A percentile compares a stretch with the other conserved stretches of the same genome.
Conservation (phyloP, 306 rosid genomes). For the Rosa rugosa region DNA sequence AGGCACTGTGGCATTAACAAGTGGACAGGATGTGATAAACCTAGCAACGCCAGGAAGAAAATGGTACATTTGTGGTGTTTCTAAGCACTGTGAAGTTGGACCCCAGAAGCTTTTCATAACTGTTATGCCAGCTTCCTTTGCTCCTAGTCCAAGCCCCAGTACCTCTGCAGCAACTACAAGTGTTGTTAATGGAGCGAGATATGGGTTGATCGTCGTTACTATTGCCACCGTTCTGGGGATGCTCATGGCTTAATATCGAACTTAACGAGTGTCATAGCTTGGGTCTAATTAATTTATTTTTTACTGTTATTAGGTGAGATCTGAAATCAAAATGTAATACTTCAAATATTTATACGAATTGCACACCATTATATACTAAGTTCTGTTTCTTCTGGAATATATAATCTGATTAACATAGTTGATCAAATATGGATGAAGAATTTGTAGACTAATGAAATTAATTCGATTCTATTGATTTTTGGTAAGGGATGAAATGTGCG, state of each 20-base stretch:
- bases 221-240: not conserved
- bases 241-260: not conserved
- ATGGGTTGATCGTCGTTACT: not conserved
- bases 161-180: conserved; percentile 6
- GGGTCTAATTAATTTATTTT: not conserved
- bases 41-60: conserved; percentile 32
- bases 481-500: too few species aligned
- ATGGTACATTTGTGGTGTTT: conserved; percentile 42
- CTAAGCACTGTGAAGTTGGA: conserved; percentile 29
- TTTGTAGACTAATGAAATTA: too few species aligned
- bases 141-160: conserved; percentile 1
- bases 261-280: not conserved
- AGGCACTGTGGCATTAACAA: conserved; percentile 11
- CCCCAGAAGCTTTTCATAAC: conserved; percentile 30
- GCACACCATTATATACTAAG: too few species aligned
- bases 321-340: not conserved
- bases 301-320: not conserved
- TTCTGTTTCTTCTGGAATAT: too few species aligned
- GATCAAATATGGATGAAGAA: too few species aligned
- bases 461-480: too few species aligned
- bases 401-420: too few species aligned
- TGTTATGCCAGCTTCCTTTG: conserved; percentile 16
- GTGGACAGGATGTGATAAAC: conserved; percentile 29
- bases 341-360: too few species aligned
- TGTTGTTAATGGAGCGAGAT: not conserved